Evolutionary conservation across 805 yeast genomes (phyloP).

Genomic region (Candida argentea): DNA sequence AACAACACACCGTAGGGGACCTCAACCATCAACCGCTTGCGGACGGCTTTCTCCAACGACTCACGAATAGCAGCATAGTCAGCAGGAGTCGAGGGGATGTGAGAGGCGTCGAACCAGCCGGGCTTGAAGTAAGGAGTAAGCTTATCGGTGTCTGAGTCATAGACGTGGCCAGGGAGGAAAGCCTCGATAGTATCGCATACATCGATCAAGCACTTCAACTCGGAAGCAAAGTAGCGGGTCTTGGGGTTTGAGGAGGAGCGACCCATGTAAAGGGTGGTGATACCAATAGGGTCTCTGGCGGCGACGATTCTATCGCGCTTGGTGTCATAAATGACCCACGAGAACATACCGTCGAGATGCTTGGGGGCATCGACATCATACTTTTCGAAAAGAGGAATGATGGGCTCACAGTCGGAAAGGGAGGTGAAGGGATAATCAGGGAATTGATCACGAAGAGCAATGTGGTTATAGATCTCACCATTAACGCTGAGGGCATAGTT

Average conservation of each 20-base stretch:
- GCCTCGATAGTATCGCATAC: slow-evolving; percentile 90
- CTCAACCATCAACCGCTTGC: slow-evolving; percentile 99
- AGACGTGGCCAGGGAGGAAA: slow-evolving; percentile 98
- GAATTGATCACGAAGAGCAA: slow-evolving; percentile 70
- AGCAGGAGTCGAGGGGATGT: slow-evolving; percentile 66
- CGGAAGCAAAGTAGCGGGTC: slow-evolving; percentile 85
- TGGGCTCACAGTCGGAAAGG: slow-evolving; percentile 93
- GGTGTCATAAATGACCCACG: slow-evolving; percentile 84
- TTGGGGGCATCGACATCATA: slow-evolving; percentile 87
- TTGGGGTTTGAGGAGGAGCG: slow-evolving; percentile 57
- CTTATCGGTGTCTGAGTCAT: slow-evolving; percentile 83
- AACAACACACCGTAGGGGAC: slow-evolving; percentile 97
- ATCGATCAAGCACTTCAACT: slow-evolving; percentile 85
- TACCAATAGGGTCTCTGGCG: slow-evolving; percentile 97
- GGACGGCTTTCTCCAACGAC: slow-evolving; percentile 83
- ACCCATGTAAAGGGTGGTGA: slow-evolving; percentile 95
- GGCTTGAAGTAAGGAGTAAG: slow-evolving; percentile 86
- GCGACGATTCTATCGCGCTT: slow-evolving; percentile 82
- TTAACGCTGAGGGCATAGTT: slow-evolving; percentile 74
- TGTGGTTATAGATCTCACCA: slow-evolving; percentile 98
- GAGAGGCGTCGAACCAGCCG: slow-evolving; percentile 82
- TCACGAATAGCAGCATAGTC: slow-evolving; percentile 68
- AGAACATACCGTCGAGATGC: slow-evolving; percentile 95
- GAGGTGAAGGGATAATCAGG: slow-evolving; percentile 71
- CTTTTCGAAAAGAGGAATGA: slow-evolving; percentile 84